Percentiles rank a stretch among this genome's conserved stretches.
phyloP scores from a whole-genome alignment of 2,329 filamentous ascomycete genomes.

The Aspergillus spinulosporus region DNA sequence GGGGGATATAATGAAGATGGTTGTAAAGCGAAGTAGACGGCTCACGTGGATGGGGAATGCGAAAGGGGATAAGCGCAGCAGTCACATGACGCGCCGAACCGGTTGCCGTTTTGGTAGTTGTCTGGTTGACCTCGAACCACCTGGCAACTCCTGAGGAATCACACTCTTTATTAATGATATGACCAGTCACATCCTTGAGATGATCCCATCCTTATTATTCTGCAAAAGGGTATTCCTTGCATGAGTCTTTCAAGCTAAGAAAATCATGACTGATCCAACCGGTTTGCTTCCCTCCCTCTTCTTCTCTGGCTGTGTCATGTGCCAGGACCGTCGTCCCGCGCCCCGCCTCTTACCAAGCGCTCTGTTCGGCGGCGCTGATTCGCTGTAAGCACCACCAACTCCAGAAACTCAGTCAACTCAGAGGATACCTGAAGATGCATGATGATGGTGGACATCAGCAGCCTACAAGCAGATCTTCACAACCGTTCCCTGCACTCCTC shows the following conservation, averaged over 20 bases:
- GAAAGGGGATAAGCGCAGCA: conserved; percentile 5
- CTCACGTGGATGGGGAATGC: conserved; percentile 42
- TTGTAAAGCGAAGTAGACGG: conserved; percentile 24
- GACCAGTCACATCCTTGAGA: conserved; percentile 2
- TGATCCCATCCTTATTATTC: background rate
- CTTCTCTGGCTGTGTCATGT: conserved; percentile 34
- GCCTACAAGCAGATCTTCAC: background rate
- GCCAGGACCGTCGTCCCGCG: conserved; percentile 37
- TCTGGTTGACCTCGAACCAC: background rate
- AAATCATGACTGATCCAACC: conserved; percentile 14
- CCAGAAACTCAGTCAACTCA: background rate
- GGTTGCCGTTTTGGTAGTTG: too few relatives aligned
- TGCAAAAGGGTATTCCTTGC: conserved; percentile 3
- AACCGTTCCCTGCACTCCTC: conserved; percentile 3
- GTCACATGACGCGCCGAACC: too few relatives aligned
- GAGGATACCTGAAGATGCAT: background rate
- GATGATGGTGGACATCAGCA: conserved; percentile 2
- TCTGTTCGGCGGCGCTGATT: conserved; percentile 26
- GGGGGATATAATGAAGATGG: conserved; percentile 27
- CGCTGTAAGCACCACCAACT: conserved; percentile 15
- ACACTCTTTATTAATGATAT: conserved; percentile 9
- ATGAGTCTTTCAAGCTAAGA: background rate
- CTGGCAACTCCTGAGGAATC: background rate
- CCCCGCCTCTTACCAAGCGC: conserved; percentile 30
- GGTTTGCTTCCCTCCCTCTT: conserved; percentile 22